Base-by-base conservation (phyloP, 2,329 filamentous ascomycete genomes). In the Pseudogymnoascus pannorum region DNA sequence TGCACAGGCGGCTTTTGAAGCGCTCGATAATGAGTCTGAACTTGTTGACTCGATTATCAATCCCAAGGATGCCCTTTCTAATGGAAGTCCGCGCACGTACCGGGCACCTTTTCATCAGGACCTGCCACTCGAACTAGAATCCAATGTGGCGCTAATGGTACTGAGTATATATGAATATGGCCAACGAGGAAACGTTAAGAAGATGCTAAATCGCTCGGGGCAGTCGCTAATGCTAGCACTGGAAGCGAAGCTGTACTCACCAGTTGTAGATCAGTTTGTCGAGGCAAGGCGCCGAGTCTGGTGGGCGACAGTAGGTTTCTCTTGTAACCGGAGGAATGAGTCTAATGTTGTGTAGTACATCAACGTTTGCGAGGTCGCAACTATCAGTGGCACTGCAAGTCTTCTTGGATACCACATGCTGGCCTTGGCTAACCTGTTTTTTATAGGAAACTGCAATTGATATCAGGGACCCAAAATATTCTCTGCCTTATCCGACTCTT, bases 161-260 rank as follows among this genome's bases (percentile, higher is more conserved):
- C 68, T 82, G 2, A 79, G 78, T 65, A 74, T 79, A 4, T 82
- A 81, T 66, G 79, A 82, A 68, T 82, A 82, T 68, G 75, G 77
- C 0, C 79, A 82, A 63, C 73, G 79, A 5, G 79, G 79, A 1
- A 82, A 82, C 65, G 69, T 81, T 64, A 77, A 78, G 63, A 81
- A 81, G 67, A 80, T 81, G 78, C 73, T 75, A 60, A 76, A 73
- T 61, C 73, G 79, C 59, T 76, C 78, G 1, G 77, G 77, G 0
- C 76, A 79, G 61, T 79, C 79, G 2, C 66, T 81, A 36, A 72
- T 78, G 63, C 67, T 75, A 14, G 79, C 79, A 6, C 78, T 80
- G 73, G 74, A 73, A 31, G 66, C 78, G 22, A 74, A 71, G 5
- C 69, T 82, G 1, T 79, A 81, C 66, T 69, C 68, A 12, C 73